Evolutionary conservation across 2,329 filamentous ascomycete species (phyloP), one percentile per base, ranked within the genome.

Genomic region (Penicillium sp.): DNA sequence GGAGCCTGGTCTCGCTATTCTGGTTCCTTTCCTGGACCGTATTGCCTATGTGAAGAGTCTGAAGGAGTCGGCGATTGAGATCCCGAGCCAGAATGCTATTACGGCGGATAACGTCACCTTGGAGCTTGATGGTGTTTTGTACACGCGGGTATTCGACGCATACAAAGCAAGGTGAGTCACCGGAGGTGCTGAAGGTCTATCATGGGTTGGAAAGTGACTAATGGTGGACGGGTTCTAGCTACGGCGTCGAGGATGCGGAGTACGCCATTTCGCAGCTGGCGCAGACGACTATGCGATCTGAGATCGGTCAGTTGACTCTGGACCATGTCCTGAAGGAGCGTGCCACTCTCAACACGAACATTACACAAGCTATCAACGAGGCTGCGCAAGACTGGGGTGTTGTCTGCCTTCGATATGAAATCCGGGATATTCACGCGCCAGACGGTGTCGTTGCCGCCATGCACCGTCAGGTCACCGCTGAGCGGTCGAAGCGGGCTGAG

Each of bases 281-380:
- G 14, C 94, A 99, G 76, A 99, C 94, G 10, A 97, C 94, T 0
- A 99, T 99, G 94, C 90, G 94, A 66, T 95, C 89, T 67, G 94
- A 99, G 74, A 99, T 99, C 65, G 94, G 94, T 59, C 94, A 97
- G 74, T 81, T 99, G 54, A 89, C 90, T 0, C 88, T 99, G 64
- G 94, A 99, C 74, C 92, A 99, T 75, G 94, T 99, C 40, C 83
- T 99, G 52, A 97, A 97, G 73, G 94, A 99, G 80, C 90, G 94
- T 58, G 90, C 92, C 3, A 90, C 91, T 18, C 86, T 99, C 62
- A 99, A 99, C 79, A 91, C 85, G 60, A 97, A 99, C 76, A 99
- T 99, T 70, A 97, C 94, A n/a, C 87, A 90, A 51, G 92, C 94
- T 39, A 97, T 99, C 81, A 99, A 99, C 72, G 92, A 97, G 72